Percentiles rank a stretch among this genome's conserved stretches.
Evolutionary conservation across 2,329 filamentous ascomycete species (phyloP).

Genomic region (Epichloe sibirici): DNA sequence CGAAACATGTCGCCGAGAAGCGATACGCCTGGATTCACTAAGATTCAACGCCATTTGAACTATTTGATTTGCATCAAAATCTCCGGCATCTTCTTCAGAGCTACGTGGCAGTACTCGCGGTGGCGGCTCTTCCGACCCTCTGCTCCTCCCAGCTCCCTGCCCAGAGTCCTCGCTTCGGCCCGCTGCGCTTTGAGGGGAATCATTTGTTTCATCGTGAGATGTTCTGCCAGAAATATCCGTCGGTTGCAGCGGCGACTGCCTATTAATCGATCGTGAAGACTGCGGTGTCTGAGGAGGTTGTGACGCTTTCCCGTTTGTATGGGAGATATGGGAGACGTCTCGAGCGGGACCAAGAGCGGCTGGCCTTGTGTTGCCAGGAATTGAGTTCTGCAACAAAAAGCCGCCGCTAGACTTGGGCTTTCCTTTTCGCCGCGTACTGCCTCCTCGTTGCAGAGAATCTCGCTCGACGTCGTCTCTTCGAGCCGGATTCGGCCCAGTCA

Average conservation of each 20-base stretch:
- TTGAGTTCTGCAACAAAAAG: conserved; percentile 37
- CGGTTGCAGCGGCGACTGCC: background rate
- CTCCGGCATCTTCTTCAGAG: conserved; percentile 24
- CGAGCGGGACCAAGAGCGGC: conserved; percentile 18
- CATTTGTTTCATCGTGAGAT: background rate
- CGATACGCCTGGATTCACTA: conserved; percentile 65
- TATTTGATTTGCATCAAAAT: conserved; percentile 76
- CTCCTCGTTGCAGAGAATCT: conserved; percentile 9
- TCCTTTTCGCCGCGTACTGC: conserved; percentile 20
- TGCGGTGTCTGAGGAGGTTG: background rate
- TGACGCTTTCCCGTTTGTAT: conserved; percentile 11
- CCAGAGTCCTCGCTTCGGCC: background rate
- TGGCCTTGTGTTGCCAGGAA: conserved; percentile 21
- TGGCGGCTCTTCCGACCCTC: background rate
- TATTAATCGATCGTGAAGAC: conserved; percentile 1
- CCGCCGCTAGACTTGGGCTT: conserved; percentile 35
- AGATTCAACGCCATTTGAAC: conserved; percentile 85
- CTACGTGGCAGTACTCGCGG: background rate
- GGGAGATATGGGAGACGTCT: conserved; percentile 11
- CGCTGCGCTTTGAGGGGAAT: background rate
- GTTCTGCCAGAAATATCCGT: background rate
- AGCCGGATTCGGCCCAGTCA: conserved; percentile 4
- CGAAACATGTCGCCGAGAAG: conserved; percentile 42
- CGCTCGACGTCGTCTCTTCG: background rate
- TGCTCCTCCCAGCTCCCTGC: background rate